phyloP scores from a whole-genome alignment of 192 early-diverging fungal genomes.

The Cladochytrium replicatum region DNA sequence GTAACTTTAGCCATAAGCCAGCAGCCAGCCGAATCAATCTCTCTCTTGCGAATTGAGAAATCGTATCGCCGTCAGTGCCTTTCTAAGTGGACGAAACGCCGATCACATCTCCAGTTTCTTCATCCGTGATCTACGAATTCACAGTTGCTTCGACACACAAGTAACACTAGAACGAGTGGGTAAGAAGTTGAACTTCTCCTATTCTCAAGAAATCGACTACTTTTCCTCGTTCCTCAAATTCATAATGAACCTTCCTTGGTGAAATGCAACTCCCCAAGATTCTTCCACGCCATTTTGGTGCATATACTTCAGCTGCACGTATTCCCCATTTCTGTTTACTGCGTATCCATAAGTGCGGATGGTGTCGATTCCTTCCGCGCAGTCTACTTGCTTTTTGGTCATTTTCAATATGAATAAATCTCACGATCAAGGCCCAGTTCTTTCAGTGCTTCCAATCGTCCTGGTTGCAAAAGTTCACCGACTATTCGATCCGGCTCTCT shows the following conservation, averaged over 20 bases:
- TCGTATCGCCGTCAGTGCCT: neutral
- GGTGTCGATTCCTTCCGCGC: conserved; percentile 73
- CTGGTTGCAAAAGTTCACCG: conserved; percentile 93
- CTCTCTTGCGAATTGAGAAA: neutral
- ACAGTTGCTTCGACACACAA: conserved; percentile 69
- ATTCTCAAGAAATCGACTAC: neutral
- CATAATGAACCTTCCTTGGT: conserved; percentile 88
- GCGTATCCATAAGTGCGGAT: conserved; percentile 79
- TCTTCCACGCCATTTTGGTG: conserved; percentile 59
- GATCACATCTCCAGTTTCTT: conserved; percentile 28
- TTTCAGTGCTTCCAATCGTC: conserved; percentile 74
- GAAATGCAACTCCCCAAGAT: conserved; percentile 75
- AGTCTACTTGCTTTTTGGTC: conserved; percentile 31
- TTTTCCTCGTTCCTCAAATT: conserved; percentile 64
- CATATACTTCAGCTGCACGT: conserved; percentile 67
- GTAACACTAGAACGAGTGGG: conserved; percentile 46
- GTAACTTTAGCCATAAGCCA: neutral
- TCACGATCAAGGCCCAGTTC: conserved; percentile 62
- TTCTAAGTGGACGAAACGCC: conserved; percentile 47
- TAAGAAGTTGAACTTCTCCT: neutral
- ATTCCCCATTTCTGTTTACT: conserved; percentile 56
- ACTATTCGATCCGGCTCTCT: conserved; percentile 94
- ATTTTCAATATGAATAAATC: neutral
- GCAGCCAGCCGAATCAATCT: neutral
- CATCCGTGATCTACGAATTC: conserved; percentile 44